Percentiles rank a stretch among this genome's conserved stretches.
Evolutionary conservation across 1,284 basidiomycete genomes (phyloP).

Genomic region (Ustilago hordei): DNA sequence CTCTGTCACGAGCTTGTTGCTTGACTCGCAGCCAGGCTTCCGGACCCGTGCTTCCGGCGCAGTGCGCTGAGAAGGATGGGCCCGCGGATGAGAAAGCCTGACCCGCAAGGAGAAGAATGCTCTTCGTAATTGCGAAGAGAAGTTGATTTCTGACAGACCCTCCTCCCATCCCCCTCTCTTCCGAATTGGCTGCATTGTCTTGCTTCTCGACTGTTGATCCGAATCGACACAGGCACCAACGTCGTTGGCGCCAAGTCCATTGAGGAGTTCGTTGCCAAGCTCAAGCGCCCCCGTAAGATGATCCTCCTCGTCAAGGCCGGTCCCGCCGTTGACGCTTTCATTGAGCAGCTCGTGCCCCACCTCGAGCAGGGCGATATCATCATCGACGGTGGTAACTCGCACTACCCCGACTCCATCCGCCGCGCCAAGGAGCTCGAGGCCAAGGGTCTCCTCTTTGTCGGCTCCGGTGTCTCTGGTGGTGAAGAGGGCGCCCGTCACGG

Average conservation of each 20-base stretch:
- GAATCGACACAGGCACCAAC: conserved; percentile 78
- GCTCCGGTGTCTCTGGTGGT: conserved; percentile 98
- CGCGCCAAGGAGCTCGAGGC: conserved; percentile 91
- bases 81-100: background rate
- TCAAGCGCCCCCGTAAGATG: conserved; percentile 79
- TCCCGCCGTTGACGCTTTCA: conserved; percentile 75
- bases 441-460: conserved; percentile 96
- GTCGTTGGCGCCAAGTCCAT: conserved; percentile 94
- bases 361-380: conserved; percentile 85
- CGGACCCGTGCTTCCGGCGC: background rate
- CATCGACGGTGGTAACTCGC: conserved; percentile 99
- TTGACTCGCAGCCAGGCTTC: background rate
- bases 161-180: background rate
- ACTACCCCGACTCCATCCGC: conserved; percentile 98
- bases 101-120: background rate
- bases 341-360: conserved; percentile 74
- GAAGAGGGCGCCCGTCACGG: conserved; percentile 98
- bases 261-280: conserved; percentile 79
- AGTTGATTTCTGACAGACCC: conserved; percentile 14
- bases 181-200: background rate
- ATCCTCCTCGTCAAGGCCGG: conserved; percentile 88
- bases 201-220: background rate
- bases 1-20: background rate
- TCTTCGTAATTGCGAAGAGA: background rate
- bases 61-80: background rate